phyloP scores from a whole-genome alignment of 805 yeast species.

The Pichia deserticola region DNA sequence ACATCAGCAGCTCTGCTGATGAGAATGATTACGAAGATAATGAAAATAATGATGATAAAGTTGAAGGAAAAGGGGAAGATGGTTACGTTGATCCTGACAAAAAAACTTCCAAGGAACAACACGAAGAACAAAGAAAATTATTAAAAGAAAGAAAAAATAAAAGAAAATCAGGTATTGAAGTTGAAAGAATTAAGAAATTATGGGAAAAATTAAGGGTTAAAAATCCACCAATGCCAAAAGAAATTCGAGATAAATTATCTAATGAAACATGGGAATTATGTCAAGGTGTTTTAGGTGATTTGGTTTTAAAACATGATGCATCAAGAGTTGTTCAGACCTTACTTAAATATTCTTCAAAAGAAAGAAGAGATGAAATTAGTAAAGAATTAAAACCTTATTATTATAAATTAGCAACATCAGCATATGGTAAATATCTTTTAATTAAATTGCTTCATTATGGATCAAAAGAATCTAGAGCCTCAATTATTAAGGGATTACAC shows the following conservation, averaged over 20 bases:
- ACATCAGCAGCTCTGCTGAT: conserved; percentile 17
- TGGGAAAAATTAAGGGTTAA: conserved; percentile 92
- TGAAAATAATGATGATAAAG: conserved; percentile 24
- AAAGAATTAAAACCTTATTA: conserved; percentile 63
- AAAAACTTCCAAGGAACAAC: conserved; percentile 55
- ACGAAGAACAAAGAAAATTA: conserved; percentile 73
- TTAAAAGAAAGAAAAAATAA: conserved; percentile 77
- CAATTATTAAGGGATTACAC: conserved; percentile 76
- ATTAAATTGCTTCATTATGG: conserved; percentile 92
- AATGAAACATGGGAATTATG: conserved; percentile 81
- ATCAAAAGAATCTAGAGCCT: conserved; percentile 66
- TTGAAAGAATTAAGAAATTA: conserved; percentile 72
- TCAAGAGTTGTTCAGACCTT: conserved; percentile 93
- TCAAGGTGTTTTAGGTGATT: conserved; percentile 68
- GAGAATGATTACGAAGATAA: conserved; percentile 23
- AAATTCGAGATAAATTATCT: conserved; percentile 66
- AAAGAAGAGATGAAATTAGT: conserved; percentile 66
- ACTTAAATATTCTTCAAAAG: conserved; percentile 76
- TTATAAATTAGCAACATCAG: conserved; percentile 79
- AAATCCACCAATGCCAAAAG: conserved; percentile 72
- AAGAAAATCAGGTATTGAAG: conserved; percentile 81
- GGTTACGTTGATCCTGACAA: conserved; percentile 28
- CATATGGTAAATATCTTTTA: conserved; percentile 88
- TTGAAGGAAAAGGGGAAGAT: conserved; percentile 23
- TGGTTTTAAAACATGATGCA: conserved; percentile 93